Evolutionary conservation across 495 filamentous ascomycete genomes (phyloP), one percentile per base, ranked within the genome.

Genomic region (Aspergillus kassunensis): DNA sequence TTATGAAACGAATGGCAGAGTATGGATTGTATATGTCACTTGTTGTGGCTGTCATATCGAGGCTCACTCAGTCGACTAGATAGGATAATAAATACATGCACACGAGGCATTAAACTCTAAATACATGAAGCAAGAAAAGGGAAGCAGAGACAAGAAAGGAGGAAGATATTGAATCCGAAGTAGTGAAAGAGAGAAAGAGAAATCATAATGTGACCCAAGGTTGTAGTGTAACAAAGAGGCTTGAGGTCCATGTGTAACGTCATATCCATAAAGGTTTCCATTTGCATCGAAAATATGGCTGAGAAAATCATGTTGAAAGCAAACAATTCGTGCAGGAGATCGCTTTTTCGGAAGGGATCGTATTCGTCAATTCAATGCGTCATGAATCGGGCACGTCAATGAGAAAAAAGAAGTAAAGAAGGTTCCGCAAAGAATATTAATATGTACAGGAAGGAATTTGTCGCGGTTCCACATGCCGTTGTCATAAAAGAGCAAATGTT

Each of bases 181-280:
- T 21, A 30, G 25, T 15, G 37, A 15, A 36, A 49, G 41, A 49
- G 41, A 27, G 6, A 30, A 45, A 37, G 23, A 30, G 24, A 37
- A 20, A 35, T 41, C 33, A 53, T 51, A 23, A 44, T 30, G 9
- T 36, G 44, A 47, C 5, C 31, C 30, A 36, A 35, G 15, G 9
- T 19, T 6, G 42, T 18, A 46, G 18, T 18, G 16, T 45, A 37
- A 43, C 53, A 46, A 36, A 18, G 27, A 35, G 18, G 4, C 24
- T 40, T 18, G 10, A 48, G 24, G n/a, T 35, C 33, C 10, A 45
- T 54, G 16, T 42, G 29, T 21, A 27, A 34, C 15, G 15, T 51
- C 43, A 55, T 59, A 55, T 55, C 48, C 44, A 46, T 51, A 21
- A 50, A n/a, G 40, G 20, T 43, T 25, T 55, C 44, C 47, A n/a